Evolutionary conservation across 1,284 basidiomycete genomes (phyloP), one percentile per base, ranked within the genome.

Genomic region (Ustilago nuda): DNA sequence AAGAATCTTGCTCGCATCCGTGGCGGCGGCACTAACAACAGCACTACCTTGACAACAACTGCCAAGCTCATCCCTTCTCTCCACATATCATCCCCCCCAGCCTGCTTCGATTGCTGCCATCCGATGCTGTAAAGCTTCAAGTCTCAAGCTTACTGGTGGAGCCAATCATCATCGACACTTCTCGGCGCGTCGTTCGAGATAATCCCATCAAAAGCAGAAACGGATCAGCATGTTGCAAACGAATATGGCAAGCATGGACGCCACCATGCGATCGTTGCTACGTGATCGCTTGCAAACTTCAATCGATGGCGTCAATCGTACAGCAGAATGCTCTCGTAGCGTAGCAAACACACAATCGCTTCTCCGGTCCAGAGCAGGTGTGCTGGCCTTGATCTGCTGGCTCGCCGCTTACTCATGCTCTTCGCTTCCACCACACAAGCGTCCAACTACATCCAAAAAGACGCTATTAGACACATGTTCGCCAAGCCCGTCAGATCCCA

Each of bases 321-420:
- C 52, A 11, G 66, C 55, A 3, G 72, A 70, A 33, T 75, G 73
- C 46, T 68, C 66, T 37, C 56, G 57, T 39, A 59, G 55, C 35
- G 68, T 65, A 32, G 61, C 73, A 39, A 56, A 12, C 48, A 39
- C 61, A 41, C 57, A 55, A 30, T 51, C 68, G 8, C 51, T 72
- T 8, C 17, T 66, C 32, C 65, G 66, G 12, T 76, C 73, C 11
- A 64, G 66, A 39, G 69, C 69, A 27, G 66, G 73, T 12, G 55
- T 69, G 4, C 51, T 76, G 3, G 73, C 73, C 2, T 17, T 76
- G 17, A 50, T 76, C 30, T 72, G 73, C 65, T 76, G 73, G 73
- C 36, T 76, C 3, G 73, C 73, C 5, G 65, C 66, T 6, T 64
- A 72, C 56, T 76, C 73, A 1, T 76, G 66, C 56, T 61, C 66